These are phyloP conservation scores for Sporothrix schenckii DNA, from an alignment of 2,329 filamentous ascomycete genomes.

Conservation along the genomic window DNA sequence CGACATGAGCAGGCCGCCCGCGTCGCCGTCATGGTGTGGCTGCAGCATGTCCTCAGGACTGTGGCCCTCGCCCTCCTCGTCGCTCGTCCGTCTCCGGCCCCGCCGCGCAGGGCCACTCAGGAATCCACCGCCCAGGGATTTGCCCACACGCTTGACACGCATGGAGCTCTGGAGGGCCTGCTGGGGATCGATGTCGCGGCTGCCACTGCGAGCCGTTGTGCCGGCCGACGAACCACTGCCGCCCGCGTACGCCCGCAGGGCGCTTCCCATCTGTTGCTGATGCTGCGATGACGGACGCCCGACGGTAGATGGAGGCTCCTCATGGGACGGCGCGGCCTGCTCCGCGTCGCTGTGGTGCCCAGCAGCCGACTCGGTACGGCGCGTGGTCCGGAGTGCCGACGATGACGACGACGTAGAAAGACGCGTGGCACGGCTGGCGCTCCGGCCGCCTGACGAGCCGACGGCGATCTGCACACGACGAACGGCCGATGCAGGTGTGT, in stretches of 20 bases:
- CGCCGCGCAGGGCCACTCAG: constrained; percentile 78
- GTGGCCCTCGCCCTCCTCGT: constrained; percentile 60
- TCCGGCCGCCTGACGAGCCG: constrained; percentile 53
- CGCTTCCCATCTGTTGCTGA: constrained; percentile 52
- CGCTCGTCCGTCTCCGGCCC: constrained; percentile 67
- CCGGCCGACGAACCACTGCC: constrained; percentile 38
- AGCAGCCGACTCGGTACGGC: constrained; percentile 23
- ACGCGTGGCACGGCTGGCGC: constrained; percentile 36
- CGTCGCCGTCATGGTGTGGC: constrained; percentile 46
- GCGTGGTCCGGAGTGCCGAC: constrained; percentile 41
- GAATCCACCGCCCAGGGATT: constrained; percentile 71
- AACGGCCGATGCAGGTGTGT: constrained; percentile 57
- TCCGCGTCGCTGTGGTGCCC: constrained; percentile 53
- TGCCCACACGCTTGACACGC: constrained; percentile 75
- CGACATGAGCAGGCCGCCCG: constrained; percentile 45
- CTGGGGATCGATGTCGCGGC: constrained; percentile 53
- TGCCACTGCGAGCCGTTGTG: constrained; percentile 30
- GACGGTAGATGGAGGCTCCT: constrained; percentile 55
- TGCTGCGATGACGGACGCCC: constrained; percentile 41
- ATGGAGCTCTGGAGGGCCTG: constrained; percentile 70
- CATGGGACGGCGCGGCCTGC: constrained; percentile 44
- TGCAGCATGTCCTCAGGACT: constrained; percentile 36
- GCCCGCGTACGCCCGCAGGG: constrained; percentile 54
- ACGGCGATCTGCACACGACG: constrained; percentile 60
- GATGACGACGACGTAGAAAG: constrained; percentile 46